phyloP scores from a whole-genome alignment of 2,329 filamentous ascomycete species.

The Apiospora rasikravindrae region DNA sequence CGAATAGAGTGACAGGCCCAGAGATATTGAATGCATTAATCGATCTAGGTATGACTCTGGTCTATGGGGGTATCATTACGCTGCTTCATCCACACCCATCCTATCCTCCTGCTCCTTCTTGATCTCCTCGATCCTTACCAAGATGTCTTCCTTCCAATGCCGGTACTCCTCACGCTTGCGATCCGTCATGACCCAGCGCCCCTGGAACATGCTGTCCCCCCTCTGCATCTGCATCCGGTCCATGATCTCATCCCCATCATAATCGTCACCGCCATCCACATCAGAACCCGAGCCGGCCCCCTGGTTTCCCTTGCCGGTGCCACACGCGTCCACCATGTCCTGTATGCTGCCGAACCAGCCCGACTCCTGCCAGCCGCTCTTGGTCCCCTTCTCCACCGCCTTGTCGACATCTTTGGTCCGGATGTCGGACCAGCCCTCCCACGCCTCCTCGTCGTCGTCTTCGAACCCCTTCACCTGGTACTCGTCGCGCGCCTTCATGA shows the following conservation, averaged over 20 bases:
- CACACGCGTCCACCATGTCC: conserved; percentile 52
- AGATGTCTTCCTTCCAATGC: conserved; percentile 67
- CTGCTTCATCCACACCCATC: conserved; percentile 28
- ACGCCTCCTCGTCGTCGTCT: conserved; percentile 55
- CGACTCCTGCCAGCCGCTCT: conserved; percentile 60
- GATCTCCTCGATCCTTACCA: conserved; percentile 59
- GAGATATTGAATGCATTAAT: background rate
- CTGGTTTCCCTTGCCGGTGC: conserved; percentile 24
- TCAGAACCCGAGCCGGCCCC: conserved; percentile 40
- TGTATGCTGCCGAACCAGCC: conserved; percentile 69
- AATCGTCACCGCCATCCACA: conserved; percentile 42
- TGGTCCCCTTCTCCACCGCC: conserved; percentile 64
- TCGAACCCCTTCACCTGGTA: conserved; percentile 41
- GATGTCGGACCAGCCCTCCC: conserved; percentile 58
- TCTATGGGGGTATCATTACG: conserved; percentile 20
- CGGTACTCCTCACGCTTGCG: conserved; percentile 64
- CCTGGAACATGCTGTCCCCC: conserved; percentile 76
- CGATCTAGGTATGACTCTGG: background rate
- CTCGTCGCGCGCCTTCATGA: conserved; percentile 48
- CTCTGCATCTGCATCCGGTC: conserved; percentile 53
- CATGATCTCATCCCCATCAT: conserved; percentile 39
- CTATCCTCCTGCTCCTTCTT: conserved; percentile 37
- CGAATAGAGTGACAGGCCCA: background rate
- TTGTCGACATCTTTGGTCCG: conserved; percentile 62
- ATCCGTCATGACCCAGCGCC: conserved; percentile 71